These are phyloP conservation scores for Erodium chrysanthum DNA, from an alignment of 441 rosid genomes.

Conservation along the genomic window DNA sequence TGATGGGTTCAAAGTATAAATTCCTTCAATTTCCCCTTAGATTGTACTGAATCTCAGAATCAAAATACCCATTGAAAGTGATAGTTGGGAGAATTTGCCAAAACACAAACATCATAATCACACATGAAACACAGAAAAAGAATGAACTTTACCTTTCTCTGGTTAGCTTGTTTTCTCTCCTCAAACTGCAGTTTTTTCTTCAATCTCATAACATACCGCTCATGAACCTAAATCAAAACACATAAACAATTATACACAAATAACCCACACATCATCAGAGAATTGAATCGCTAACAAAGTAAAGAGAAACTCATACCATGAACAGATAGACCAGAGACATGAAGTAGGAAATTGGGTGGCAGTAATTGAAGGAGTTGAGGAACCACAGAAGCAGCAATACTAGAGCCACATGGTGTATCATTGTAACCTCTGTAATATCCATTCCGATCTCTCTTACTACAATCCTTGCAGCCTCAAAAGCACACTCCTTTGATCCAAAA, in stretches of 20 bases:
- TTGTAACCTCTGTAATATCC: constrained; percentile 19
- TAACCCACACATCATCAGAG: neutral
- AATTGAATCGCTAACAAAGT: neutral
- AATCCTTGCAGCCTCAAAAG: neutral
- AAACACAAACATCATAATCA: neutral
- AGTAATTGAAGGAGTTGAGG: constrained; percentile 13
- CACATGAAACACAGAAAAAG: neutral
- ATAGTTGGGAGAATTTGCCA: neutral
- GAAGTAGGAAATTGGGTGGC: constrained; percentile 18
- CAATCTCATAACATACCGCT: constrained; percentile 52
- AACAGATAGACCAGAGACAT: constrained; percentile 41
- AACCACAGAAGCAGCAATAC: constrained; percentile 20
- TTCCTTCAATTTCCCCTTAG: neutral
- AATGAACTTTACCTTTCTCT: constrained; percentile 47
- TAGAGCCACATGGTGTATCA: constrained; percentile 23
- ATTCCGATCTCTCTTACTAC: neutral
- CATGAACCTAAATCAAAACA: constrained; percentile 46
- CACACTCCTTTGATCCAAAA: neutral
- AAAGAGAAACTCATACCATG: constrained; percentile 34
- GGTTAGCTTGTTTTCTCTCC: constrained; percentile 53
- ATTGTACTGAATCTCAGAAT: neutral
- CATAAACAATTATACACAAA: neutral
- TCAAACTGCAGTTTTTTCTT: constrained; percentile 56
- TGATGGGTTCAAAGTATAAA: neutral
- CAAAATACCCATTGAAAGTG: neutral